Evolutionary conservation across 805 yeast genomes (phyloP).

Genomic region (Ogataea parapolymorpha): DNA sequence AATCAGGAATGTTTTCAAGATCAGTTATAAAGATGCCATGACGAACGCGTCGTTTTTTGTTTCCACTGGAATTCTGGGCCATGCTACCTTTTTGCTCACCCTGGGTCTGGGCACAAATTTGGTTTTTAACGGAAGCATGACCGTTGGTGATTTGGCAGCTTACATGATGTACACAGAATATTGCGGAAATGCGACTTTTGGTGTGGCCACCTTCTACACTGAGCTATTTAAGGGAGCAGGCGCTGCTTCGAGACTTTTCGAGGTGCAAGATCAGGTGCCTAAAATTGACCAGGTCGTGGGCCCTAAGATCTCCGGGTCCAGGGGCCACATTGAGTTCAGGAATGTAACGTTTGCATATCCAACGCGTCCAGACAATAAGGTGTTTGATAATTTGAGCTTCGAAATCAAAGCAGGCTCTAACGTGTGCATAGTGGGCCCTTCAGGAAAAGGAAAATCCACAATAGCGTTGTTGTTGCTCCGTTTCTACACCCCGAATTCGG

Average conservation of each 20-base stretch:
- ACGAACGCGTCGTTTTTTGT: conserved; percentile 79
- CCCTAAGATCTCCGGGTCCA: conserved; percentile 36
- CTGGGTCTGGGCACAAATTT: conserved; percentile 77
- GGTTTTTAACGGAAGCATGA: conserved; percentile 67
- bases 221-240: conserved; percentile 97
- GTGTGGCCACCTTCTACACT: conserved; percentile 85
- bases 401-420: conserved; percentile 77
- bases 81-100: conserved; percentile 70
- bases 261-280: conserved; percentile 77
- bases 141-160: conserved; percentile 87
- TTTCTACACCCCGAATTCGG: conserved; percentile 75
- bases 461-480: conserved; percentile 75
- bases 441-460: conserved; percentile 94
- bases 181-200: conserved; percentile 89
- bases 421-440: conserved; percentile 92
- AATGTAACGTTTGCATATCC: conserved; percentile 78
- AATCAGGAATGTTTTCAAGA: conserved; percentile 61
- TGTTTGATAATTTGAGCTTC: conserved; percentile 64
- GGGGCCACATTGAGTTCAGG: conserved; percentile 62
- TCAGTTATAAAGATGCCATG: conserved; percentile 77
- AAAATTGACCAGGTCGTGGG: conserved; percentile 70
- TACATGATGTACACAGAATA: conserved; percentile 95
- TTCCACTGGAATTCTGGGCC: conserved; percentile 80
- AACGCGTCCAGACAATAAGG: conserved; percentile 68
- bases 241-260: conserved; percentile 90